A percentile compares a stretch with the other conserved stretches of the same genome.
Evolutionary conservation across 441 rosid genomes (phyloP).

Genomic region (Gossypium davidsonii): DNA sequence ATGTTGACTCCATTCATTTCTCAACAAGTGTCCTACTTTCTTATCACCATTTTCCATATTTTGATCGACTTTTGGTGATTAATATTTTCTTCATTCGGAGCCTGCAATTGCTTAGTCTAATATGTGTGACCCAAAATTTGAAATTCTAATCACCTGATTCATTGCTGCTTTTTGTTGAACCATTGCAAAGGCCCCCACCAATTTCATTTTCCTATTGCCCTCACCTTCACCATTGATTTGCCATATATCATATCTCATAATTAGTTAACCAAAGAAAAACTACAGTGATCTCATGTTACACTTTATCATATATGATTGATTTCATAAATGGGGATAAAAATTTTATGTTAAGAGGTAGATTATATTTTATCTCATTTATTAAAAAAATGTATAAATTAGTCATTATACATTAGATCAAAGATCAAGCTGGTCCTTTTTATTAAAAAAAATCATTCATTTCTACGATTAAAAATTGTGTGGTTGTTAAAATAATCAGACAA

Average conservation of each 20-base stretch:
- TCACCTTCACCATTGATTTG: background rate
- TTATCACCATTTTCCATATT: background rate
- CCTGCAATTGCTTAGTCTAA: background rate
- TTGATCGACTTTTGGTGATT: background rate
- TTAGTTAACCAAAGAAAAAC: no score
- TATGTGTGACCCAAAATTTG: background rate
- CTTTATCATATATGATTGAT: no score
- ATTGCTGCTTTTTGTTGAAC: conserved; percentile 22
- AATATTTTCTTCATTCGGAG: background rate
- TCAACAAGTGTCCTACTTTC: conserved; percentile 8
- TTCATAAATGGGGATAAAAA: no score
- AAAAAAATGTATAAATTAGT: no score
- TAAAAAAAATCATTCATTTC: no score
- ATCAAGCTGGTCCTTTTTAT: no score
- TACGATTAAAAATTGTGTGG: no score
- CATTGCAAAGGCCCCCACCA: conserved; percentile 10
- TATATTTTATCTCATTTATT: no score
- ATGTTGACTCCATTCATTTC: conserved; percentile 6
- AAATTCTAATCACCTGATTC: conserved; percentile 9
- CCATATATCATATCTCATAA: background rate
- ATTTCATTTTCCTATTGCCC: background rate
- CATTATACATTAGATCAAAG: no score
- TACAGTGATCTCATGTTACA: no score
- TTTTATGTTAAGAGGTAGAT: no score
- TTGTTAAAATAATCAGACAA: no score